Base-by-base conservation (phyloP, 768 basidiomycete genomes). In the Xerocomellus chrysenteron region DNA sequence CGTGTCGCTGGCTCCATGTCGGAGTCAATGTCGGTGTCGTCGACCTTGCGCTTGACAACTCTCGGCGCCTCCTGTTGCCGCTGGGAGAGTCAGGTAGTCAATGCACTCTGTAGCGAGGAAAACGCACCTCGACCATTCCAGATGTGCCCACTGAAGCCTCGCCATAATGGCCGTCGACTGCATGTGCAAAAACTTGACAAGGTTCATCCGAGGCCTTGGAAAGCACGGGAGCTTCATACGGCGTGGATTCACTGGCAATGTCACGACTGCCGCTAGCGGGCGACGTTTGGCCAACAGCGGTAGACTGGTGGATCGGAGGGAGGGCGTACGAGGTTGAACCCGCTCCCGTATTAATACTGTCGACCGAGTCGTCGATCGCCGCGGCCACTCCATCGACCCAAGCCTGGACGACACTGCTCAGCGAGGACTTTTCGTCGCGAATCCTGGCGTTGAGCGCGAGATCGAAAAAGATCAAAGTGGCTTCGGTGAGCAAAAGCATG, bases 401-500 rank as follows among this genome's bases (percentile, higher is more conserved):
- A 26, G 35, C 41, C 26, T 49, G 54, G 4, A 55, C 35, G 6
- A 49, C 47, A 6, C 17, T 55, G 17, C 35, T 49, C 47, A 36
- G 24, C n/a, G 47, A 30, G 4, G 26, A n/a, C 19, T 35, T 37
- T 33, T 30, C 2, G 32, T 55, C 41, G 41, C 47, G 42, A 32
- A 33, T 14, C 47, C 54, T 49, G 3, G 40, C 24, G 10, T 9
- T 30, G 33, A 49, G 33, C n/a, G 54, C 41, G 24, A 55, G 54
- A 43, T 55, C 26, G 35, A 55, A 47, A 5, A 55, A 55, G 33
- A 55, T 49, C 13, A 55, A 11, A 14, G 47, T 55, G 41, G 47
- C 54, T 36, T 55, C 40, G 24, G 54, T 49, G 54, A 55, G 54
- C n/a, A 28, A 6, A 48, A 48, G 48, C 54, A 55, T 55, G 33